Evolutionary conservation across 306 rosid species (phyloP).

Genomic region (Quercus parvula): DNA sequence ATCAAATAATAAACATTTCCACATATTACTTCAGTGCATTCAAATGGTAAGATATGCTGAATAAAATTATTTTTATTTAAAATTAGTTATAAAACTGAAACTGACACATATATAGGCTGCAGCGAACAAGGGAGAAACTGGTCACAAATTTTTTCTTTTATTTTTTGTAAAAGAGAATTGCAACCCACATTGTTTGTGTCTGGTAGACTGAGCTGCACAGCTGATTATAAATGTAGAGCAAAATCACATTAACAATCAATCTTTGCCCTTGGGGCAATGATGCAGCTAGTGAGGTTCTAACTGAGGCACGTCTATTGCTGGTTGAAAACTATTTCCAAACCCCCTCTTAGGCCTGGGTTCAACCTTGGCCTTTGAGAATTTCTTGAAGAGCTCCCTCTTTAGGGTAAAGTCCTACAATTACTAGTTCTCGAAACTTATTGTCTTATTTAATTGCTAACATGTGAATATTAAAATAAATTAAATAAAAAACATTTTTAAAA

Average conservation of each 20-base stretch:
- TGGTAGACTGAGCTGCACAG: not conserved
- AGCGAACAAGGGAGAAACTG: not conserved
- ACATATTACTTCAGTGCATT: too few species aligned
- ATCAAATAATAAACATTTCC: too few species aligned
- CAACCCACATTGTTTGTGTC: not conserved
- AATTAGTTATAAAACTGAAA: too few species aligned
- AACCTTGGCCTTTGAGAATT: constrained; percentile 24
- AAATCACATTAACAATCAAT: fast-evolving
- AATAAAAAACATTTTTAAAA: too few species aligned
- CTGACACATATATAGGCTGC: too few species aligned
- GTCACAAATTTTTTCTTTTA: not conserved
- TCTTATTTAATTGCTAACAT: too few species aligned
- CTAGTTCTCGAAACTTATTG: not conserved
- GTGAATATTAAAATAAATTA: too few species aligned
- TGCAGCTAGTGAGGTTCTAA: constrained; percentile 27
- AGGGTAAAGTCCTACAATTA: constrained; percentile 23
- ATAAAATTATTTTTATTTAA: too few species aligned
- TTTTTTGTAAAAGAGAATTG: not conserved
- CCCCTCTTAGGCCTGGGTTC: constrained; percentile 18
- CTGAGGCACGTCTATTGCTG: constrained; percentile 20
- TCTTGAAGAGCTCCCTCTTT: constrained; percentile 30
- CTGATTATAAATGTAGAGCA: not conserved
- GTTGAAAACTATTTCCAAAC: constrained; percentile 24
- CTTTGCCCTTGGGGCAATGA: constrained; percentile 30
- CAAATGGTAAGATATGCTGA: too few species aligned